Evolutionary conservation across 768 basidiomycete genomes (phyloP), one percentile per base, ranked within the genome.

Genomic region (Suillus paluster): DNA sequence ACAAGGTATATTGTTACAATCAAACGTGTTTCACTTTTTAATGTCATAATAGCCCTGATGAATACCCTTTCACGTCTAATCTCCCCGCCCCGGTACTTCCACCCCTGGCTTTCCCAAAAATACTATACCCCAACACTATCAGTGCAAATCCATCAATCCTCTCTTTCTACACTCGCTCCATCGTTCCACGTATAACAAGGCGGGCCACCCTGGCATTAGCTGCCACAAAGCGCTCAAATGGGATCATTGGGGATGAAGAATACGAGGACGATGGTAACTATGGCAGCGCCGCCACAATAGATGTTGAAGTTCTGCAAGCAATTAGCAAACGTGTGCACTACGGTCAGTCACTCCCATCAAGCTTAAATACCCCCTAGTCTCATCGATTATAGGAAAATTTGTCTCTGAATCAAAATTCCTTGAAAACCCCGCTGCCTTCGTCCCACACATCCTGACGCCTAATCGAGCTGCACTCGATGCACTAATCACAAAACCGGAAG

Each of bases 271-370:
- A 99, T 69, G 96, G 95, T 33, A 99, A 99, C 76, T 97, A 99
- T 72, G 97, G 97, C 19, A 95, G 93, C 71, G 90, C 95, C 0
- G 94, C 95, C 1, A 96, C 93, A 33, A 85, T 97, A 61, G 97
- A 99, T 71, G 86, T 99, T 30, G 96, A 99, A 75, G 89, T 95
- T 3, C 84, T 99, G n/a, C 96, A 98, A 72, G 90, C 95, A n/a
- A 90, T 99, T 72, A 95, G 93, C 78, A 91, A 98, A 79, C 88
- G 97, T 42, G 96, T 99, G 38, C 97, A 99, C 76, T 99, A 97
- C 70, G 97, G 97, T 96, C 66, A 57, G 85, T 48, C 38, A 4
- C 50, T 61, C 23, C 27, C 8, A n/a, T 34, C 25, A 6, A 17
- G 15, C 55, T 54, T 53, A 39, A n/a, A 19, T 23, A 48, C 33